These are phyloP conservation scores for Brasilioporus rufonigricans DNA, from an alignment of 768 basidiomycete genomes.

Conservation along the genomic window DNA sequence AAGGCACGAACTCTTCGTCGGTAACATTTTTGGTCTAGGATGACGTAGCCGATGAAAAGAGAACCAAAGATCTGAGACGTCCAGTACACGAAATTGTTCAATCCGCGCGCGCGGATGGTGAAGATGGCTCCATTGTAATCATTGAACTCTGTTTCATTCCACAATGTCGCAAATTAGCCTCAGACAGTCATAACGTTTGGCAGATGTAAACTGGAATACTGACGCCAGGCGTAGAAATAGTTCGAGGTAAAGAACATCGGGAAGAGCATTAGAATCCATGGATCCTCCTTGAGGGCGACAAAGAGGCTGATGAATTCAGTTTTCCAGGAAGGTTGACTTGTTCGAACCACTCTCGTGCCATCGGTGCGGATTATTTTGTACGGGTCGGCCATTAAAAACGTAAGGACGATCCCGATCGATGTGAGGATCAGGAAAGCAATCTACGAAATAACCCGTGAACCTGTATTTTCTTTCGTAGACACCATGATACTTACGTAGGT, in stretches of 20 bases:
- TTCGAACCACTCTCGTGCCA: constrained; percentile 59
- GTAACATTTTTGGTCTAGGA: constrained; percentile 60
- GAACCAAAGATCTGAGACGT: constrained; percentile 75
- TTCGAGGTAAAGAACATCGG: constrained; percentile 85
- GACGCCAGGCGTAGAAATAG: constrained; percentile 86
- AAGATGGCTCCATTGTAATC: constrained; percentile 77
- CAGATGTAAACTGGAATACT: constrained; percentile 22
- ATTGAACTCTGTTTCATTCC: constrained; percentile 61
- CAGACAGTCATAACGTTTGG: not conserved
- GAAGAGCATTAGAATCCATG: constrained; percentile 71
- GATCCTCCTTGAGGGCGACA: constrained; percentile 65
- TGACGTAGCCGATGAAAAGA: constrained; percentile 57
- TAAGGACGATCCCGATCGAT: constrained; percentile 60
- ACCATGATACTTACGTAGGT: constrained; percentile 66
- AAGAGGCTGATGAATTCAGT: constrained; percentile 68
- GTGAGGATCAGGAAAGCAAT: constrained; percentile 76
- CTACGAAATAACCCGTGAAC: constrained; percentile 34
- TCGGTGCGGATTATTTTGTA: constrained; percentile 72
- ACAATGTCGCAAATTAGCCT: not conserved
- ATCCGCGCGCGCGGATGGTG: constrained; percentile 73
- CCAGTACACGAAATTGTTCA: constrained; percentile 84
- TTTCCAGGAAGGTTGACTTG: constrained; percentile 74
- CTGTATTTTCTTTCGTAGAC: not conserved
- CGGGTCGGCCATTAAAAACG: constrained; percentile 69
- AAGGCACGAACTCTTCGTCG: constrained; percentile 70